phyloP scores from a whole-genome alignment of 345 rosid species.

The Psidium friedrichsthalianum region DNA sequence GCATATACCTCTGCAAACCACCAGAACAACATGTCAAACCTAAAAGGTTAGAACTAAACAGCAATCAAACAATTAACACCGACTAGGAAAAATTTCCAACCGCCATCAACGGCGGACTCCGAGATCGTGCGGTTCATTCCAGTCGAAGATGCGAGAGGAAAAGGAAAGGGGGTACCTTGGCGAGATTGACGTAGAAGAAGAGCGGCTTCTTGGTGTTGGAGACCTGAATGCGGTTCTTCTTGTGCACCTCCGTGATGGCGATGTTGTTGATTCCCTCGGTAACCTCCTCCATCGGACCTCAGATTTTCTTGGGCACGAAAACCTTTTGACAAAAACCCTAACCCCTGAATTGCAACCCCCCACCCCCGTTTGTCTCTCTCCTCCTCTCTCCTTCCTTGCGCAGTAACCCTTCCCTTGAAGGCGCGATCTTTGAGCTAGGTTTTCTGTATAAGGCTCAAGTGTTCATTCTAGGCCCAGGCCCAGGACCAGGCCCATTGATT shows the following conservation, averaged over 20 bases:
- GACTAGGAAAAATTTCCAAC: not conserved
- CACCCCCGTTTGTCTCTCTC: not conserved
- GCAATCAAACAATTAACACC: not conserved
- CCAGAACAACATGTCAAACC: not conserved
- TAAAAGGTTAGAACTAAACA: not conserved
- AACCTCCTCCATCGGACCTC: constrained; percentile 7
- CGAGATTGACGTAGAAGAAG: constrained; percentile 71
- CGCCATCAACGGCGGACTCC: not conserved
- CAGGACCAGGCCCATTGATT: not conserved
- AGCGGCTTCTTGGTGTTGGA: constrained; percentile 61
- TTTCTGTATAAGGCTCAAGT: not conserved
- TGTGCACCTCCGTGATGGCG: constrained; percentile 14
- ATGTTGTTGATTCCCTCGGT: constrained; percentile 15
- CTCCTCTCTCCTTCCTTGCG: not conserved
- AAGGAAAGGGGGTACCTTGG: constrained; percentile 29
- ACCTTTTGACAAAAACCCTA: not conserved
- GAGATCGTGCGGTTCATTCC: not conserved
- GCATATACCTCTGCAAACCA: constrained; percentile 64
- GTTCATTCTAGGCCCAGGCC: not conserved
- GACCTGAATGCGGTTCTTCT: constrained; percentile 69
- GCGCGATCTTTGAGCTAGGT: not conserved
- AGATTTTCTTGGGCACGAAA: not conserved
- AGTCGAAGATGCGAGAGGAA: not conserved
- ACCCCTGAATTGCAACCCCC: not conserved
- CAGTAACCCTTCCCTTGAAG: not conserved